Percentiles rank a stretch among this genome's conserved stretches.
Evolutionary conservation across 2,329 filamentous ascomycete genomes (phyloP).

Genomic region (Stemphylium beticola): DNA sequence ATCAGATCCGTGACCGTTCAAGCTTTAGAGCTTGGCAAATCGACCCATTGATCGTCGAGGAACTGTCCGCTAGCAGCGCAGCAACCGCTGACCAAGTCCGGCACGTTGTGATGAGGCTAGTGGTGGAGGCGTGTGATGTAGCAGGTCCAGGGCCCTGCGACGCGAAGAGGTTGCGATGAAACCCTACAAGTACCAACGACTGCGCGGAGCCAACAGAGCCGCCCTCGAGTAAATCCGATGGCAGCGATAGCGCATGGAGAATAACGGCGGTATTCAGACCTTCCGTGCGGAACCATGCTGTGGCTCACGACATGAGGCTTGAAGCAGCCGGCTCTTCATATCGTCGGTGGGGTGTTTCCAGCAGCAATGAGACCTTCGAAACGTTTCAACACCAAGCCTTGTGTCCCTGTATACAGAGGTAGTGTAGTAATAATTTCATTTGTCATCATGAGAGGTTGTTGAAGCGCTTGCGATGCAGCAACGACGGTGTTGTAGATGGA

Average conservation of each 20-base stretch:
- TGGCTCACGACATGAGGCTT: conserved; percentile 28
- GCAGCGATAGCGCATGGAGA: conserved; percentile 31
- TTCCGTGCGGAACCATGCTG: conserved; percentile 34
- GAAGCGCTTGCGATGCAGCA: conserved; percentile 8
- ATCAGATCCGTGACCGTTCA: conserved; percentile 38
- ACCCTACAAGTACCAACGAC: conserved; percentile 41
- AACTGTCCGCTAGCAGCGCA: conserved; percentile 32
- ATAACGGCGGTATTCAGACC: conserved; percentile 35
- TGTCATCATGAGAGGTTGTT: no score
- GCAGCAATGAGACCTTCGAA: conserved; percentile 17
- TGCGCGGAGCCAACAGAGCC: conserved; percentile 42
- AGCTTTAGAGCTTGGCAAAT: conserved; percentile 41
- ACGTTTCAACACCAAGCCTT: conserved; percentile 32
- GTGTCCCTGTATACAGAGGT: background rate
- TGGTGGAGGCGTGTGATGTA: conserved; percentile 44
- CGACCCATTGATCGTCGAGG: conserved; percentile 38
- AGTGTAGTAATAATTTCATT: no score
- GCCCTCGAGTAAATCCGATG: conserved; percentile 25
- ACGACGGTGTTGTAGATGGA: conserved; percentile 2
- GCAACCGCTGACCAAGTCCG: conserved; percentile 36
- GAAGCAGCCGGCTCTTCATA: conserved; percentile 25
- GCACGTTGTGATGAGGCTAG: conserved; percentile 31
- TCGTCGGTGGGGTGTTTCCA: conserved; percentile 20
- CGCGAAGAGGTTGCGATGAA: conserved; percentile 43
- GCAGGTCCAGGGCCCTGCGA: conserved; percentile 48